phyloP scores from a whole-genome alignment of 2,329 filamentous ascomycete genomes.

The Claviceps citrina region DNA sequence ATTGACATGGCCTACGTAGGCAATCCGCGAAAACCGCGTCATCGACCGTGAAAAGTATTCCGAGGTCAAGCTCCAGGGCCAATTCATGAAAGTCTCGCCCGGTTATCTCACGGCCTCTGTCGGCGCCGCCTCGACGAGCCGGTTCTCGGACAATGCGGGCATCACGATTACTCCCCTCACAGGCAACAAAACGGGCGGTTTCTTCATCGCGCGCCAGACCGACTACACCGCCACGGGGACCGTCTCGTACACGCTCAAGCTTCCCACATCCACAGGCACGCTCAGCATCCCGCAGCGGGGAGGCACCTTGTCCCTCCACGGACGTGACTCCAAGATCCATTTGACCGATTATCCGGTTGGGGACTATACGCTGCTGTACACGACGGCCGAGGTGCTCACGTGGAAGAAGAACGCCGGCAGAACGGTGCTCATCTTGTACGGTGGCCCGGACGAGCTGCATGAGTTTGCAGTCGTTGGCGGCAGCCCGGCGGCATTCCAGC shows the following conservation, averaged over 20 bases:
- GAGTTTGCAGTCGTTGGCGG: constrained; percentile 39
- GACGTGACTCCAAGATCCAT: constrained; percentile 52
- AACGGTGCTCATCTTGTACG: constrained; percentile 49
- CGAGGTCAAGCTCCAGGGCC: constrained; percentile 60
- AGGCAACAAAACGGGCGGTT: constrained; percentile 36
- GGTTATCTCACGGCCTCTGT: constrained; percentile 48
- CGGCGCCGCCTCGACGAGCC: constrained; percentile 31
- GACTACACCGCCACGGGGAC: constrained; percentile 44
- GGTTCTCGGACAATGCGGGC: constrained; percentile 34
- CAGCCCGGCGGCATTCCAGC: constrained; percentile 5
- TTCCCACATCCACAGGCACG: constrained; percentile 43
- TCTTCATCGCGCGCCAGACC: constrained; percentile 53
- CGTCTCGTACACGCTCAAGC: constrained; percentile 45
- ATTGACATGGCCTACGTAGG: constrained; percentile 2
- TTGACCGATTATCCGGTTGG: constrained; percentile 52
- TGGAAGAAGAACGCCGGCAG: constrained; percentile 48
- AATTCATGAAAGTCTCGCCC: constrained; percentile 59
- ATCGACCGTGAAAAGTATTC: constrained; percentile 62
- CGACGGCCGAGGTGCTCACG: constrained; percentile 53
- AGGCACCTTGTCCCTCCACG: constrained; percentile 39
- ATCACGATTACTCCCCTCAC: constrained; percentile 48
- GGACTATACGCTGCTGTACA: constrained; percentile 45
- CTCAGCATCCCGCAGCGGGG: constrained; percentile 44
- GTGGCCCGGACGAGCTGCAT: constrained; percentile 44
- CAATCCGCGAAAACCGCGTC: constrained; percentile 53